Evolutionary conservation across 495 filamentous ascomycete species (phyloP), one percentile per base, ranked within the genome.

Genomic region (Hypoxylon crocopeplum): DNA sequence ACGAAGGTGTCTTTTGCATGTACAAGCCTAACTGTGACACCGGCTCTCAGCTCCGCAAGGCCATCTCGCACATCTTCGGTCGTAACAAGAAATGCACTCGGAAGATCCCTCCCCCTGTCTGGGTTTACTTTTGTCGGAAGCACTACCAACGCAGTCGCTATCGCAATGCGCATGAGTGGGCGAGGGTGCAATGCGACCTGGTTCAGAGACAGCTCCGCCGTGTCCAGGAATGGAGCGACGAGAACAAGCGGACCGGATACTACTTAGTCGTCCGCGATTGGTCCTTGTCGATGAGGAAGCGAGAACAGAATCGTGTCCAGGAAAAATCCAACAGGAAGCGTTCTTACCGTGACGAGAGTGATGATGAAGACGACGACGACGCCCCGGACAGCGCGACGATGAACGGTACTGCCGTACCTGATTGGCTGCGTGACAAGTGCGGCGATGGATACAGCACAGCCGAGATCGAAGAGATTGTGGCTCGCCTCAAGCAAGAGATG

Each of bases 11-110:
- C 37, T 33, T 29, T 7, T 77, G 75, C 42, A 67, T 75, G 69
- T 74, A 73, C 48, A 64, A 69, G 33, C 46, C 45, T 0, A 62
- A 75, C 42, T 86, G 84, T 61, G 71, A 77, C n/a, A 84, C 82
- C 0, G 74, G 72, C 11, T 78, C 77, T 10, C 73, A 72, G 6
- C 72, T 75, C 15, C 83, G 92, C 27, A 96, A 96, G 68, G 81
- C 88, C 6, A 85, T 95, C 24, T 92, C 89, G 0, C 89, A 96
- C 58, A 79, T 93, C 54, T 94, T 96, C 64, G 92, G 92, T n/a
- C 82, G 92, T 10, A 96, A 96, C 78, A 96, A 96, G 72, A 72
- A 75, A 1, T 84, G 82, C 33, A 95, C 92, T 0, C 81, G 85
- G 12, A 71, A 74, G 3, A 86, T 96, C 34, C 88, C 89, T 0